Percentiles rank a stretch among this genome's conserved stretches.
Evolutionary conservation across 345 rosid genomes (phyloP).

Genomic region (Acer saccharum): DNA sequence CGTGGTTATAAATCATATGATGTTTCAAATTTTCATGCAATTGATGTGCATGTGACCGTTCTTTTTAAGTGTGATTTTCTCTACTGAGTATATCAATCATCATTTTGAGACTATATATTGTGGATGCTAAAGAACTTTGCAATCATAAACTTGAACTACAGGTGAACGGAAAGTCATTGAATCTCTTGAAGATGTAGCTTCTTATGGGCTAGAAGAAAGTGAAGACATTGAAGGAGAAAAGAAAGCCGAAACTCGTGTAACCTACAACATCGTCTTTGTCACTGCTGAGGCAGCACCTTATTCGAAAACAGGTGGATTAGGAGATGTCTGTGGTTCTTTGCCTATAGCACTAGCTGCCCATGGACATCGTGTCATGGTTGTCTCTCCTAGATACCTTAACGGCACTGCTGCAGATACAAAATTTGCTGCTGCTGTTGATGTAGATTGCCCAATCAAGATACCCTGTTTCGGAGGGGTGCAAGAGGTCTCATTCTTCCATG

Average conservation of each 20-base stretch:
- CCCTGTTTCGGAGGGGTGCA: constrained; percentile 80
- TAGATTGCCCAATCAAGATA: constrained; percentile 45
- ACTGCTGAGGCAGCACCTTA: constrained; percentile 96
- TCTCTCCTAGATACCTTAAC: constrained; percentile 76
- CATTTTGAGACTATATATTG: not conserved
- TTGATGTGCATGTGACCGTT: not conserved
- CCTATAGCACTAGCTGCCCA: constrained; percentile 74
- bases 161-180: constrained; percentile 34
- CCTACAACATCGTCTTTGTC: constrained; percentile 68
- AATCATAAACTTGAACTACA: constrained; percentile 24
- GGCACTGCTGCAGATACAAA: constrained; percentile 62
- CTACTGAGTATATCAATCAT: not conserved
- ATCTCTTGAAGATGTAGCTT: constrained; percentile 27
- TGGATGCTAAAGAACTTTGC: not conserved
- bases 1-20: not conserved
- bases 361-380: constrained; percentile 96
- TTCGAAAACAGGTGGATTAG: constrained; percentile 95
- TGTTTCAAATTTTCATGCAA: not conserved
- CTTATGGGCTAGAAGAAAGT: constrained; percentile 34
- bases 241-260: constrained; percentile 33
- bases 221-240: constrained; percentile 33
- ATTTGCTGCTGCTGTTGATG: constrained; percentile 49
- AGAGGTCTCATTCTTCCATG: constrained; percentile 83
- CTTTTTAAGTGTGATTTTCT: not conserved
- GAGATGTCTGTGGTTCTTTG: constrained; percentile 97